phyloP scores from a whole-genome alignment of 2,329 filamentous ascomycete genomes.

The Thelonectria rubi region DNA sequence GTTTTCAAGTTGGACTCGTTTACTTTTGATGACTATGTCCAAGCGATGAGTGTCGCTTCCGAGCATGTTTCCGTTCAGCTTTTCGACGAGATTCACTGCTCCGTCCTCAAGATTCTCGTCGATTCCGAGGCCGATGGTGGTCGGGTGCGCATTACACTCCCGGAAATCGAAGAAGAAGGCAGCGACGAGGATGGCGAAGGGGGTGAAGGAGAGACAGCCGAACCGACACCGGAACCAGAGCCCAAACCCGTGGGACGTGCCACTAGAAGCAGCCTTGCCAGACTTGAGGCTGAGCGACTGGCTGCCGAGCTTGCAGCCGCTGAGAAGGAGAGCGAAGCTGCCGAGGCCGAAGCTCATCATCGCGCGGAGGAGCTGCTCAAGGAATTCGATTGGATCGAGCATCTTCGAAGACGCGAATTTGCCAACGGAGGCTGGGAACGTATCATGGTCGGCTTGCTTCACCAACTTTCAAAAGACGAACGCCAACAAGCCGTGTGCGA shows the following conservation, averaged over 20 bases:
- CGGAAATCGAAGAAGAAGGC: conserved; percentile 76
- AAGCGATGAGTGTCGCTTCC: conserved; percentile 82
- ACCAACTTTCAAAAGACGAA: conserved; percentile 83
- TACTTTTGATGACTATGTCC: conserved; percentile 94
- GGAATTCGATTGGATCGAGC: conserved; percentile 84
- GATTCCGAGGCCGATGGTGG: conserved; percentile 78
- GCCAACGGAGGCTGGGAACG: conserved; percentile 89
- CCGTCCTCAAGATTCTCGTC: conserved; percentile 87
- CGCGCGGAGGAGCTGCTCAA: conserved; percentile 79
- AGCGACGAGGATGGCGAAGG: conserved; percentile 72
- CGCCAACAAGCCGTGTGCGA: conserved; percentile 78
- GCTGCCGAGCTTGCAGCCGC: conserved; percentile 67
- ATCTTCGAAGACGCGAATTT: conserved; percentile 85
- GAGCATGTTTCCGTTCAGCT: conserved; percentile 81
- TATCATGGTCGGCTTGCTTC: conserved; percentile 85
- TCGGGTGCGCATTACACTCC: conserved; percentile 80
- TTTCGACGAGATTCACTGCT: conserved; percentile 90
- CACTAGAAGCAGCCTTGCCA: conserved; percentile 86
- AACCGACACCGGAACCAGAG: conserved; percentile 75
- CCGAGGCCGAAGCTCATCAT: conserved; percentile 64
- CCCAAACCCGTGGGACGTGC: conserved; percentile 73
- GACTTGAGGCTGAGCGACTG: conserved; percentile 76
- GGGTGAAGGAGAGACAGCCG: conserved; percentile 61
- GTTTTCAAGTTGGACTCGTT: conserved; percentile 95
- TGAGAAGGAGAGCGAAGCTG: conserved; percentile 58